These are phyloP conservation scores for Leccinum idahoense DNA, from an alignment of 1,284 basidiomycete species.

Conservation along the genomic window DNA sequence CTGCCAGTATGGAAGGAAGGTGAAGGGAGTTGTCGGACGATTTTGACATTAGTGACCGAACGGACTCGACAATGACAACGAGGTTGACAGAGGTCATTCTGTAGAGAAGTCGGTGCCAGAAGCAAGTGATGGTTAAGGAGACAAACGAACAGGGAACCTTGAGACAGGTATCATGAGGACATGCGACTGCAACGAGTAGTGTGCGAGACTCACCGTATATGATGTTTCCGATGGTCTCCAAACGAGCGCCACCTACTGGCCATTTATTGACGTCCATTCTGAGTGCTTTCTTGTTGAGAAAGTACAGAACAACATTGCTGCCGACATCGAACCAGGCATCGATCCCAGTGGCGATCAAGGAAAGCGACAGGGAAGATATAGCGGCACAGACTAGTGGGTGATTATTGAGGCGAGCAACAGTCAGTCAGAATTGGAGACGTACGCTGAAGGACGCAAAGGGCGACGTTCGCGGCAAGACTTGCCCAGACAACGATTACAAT, in stretches of 20 bases:
- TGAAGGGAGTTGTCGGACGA: slow-evolving; percentile 68
- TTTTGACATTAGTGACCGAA: slow-evolving; percentile 62
- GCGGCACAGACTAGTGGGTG: slow-evolving; percentile 74
- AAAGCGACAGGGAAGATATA: slow-evolving; percentile 78
- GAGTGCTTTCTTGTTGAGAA: slow-evolving; percentile 72
- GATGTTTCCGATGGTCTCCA: slow-evolving; percentile 90
- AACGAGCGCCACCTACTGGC: slow-evolving; percentile 85
- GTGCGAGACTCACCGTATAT: slow-evolving; percentile 61
- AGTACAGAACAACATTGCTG: slow-evolving; percentile 83
- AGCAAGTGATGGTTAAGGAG: not conserved
- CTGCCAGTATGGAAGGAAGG: slow-evolving; percentile 78
- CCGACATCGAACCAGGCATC: slow-evolving; percentile 91
- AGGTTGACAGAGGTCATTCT: slow-evolving; percentile 85
- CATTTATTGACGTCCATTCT: slow-evolving; percentile 79
- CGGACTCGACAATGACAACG: slow-evolving; percentile 82
- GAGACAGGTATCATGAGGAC: slow-evolving; percentile 16
- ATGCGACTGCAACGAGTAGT: not conserved
- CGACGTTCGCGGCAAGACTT: slow-evolving; percentile 74
- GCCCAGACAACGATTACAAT: slow-evolving; percentile 86
- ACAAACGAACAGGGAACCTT: slow-evolving; percentile 61
- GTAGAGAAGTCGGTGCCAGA: slow-evolving; percentile 16
- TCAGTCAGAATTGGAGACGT: slow-evolving; percentile 19
- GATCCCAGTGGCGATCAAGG: slow-evolving; percentile 84
- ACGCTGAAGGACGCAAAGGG: slow-evolving; percentile 68
- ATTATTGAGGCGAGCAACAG: not conserved